These are phyloP conservation scores for Polygonum aviculare DNA, from an alignment of 148 eudicot species.

Conservation along the genomic window DNA sequence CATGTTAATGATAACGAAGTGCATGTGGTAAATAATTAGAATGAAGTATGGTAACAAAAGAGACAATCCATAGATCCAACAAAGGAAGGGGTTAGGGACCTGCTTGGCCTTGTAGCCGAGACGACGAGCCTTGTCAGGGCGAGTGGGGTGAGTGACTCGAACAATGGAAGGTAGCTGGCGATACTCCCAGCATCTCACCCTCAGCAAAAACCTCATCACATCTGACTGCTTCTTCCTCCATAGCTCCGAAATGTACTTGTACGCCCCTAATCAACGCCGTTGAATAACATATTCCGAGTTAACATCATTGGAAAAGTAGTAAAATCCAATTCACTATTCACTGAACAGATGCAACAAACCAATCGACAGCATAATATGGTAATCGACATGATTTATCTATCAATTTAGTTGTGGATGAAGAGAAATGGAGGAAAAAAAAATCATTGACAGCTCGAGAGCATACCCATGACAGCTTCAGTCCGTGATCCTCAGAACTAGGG, in stretches of 20 bases:
- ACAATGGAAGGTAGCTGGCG: conserved; percentile 12
- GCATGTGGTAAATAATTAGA: neutral
- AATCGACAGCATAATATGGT: neutral
- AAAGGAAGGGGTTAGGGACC: neutral
- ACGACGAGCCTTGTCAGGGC: conserved; percentile 11
- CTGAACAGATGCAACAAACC: neutral
- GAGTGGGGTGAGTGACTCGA: conserved; percentile 4
- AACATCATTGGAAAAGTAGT: neutral
- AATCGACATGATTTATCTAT: neutral
- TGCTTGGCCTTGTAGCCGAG: conserved; percentile 12
- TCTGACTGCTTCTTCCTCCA: conserved; percentile 12
- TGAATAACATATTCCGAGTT: neutral
- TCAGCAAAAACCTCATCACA: conserved; percentile 7
- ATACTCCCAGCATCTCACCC: conserved; percentile 11
- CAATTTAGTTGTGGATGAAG: neutral
- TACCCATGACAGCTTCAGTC: neutral
- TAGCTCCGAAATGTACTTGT: conserved; percentile 10
- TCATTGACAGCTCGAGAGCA: neutral
- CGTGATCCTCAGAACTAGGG: neutral
- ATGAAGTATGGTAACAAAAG: neutral
- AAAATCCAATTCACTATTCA: neutral
- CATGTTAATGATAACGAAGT: neutral
- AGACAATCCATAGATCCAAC: neutral
- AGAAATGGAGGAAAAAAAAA: neutral
- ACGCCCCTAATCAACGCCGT: neutral